These are phyloP conservation scores for Collybia nuda DNA, from an alignment of 768 basidiomycete species.

Conservation along the genomic window DNA sequence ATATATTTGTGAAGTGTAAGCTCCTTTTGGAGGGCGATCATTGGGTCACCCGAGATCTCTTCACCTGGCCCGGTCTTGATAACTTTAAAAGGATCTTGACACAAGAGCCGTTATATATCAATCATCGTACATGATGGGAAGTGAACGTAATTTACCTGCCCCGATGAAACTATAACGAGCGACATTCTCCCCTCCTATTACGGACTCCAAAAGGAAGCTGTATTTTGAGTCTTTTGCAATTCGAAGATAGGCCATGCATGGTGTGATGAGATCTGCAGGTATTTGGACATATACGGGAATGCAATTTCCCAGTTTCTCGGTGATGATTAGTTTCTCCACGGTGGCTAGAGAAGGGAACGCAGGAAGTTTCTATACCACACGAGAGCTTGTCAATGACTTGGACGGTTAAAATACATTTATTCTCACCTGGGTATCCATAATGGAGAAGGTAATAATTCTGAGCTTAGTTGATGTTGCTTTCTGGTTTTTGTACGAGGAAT, in stretches of 20 bases:
- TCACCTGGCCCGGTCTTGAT: slow-evolving; percentile 86
- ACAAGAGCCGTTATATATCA: background rate
- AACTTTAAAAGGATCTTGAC: slow-evolving; percentile 87
- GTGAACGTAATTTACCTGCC: slow-evolving; percentile 57
- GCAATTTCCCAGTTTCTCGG: slow-evolving; percentile 87
- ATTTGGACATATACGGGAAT: slow-evolving; percentile 91
- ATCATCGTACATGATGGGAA: too few relatives aligned
- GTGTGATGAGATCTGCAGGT: slow-evolving; percentile 94
- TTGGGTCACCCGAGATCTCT: slow-evolving; percentile 85
- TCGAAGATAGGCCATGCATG: slow-evolving; percentile 94
- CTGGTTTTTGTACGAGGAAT: background rate
- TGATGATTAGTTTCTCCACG: slow-evolving; percentile 74
- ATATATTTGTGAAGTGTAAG: slow-evolving; percentile 86
- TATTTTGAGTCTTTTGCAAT: slow-evolving; percentile 91
- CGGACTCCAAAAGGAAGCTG: slow-evolving; percentile 93
- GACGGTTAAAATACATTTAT: too few relatives aligned
- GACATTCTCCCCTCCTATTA: slow-evolving; percentile 85
- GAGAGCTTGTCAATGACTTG: too few relatives aligned
- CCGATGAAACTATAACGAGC: slow-evolving; percentile 97
- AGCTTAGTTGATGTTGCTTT: too few relatives aligned
- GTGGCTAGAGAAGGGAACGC: slow-evolving; percentile 71
- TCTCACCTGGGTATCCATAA: slow-evolving; percentile 52
- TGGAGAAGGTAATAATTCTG: too few relatives aligned
- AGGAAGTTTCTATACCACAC: slow-evolving; percentile 51
- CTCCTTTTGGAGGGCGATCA: slow-evolving; percentile 80